Evolutionary conservation across 192 early-diverging fungal genomes (phyloP), one percentile per base, ranked within the genome.

Genomic region (Funneliformis geosporum): DNA sequence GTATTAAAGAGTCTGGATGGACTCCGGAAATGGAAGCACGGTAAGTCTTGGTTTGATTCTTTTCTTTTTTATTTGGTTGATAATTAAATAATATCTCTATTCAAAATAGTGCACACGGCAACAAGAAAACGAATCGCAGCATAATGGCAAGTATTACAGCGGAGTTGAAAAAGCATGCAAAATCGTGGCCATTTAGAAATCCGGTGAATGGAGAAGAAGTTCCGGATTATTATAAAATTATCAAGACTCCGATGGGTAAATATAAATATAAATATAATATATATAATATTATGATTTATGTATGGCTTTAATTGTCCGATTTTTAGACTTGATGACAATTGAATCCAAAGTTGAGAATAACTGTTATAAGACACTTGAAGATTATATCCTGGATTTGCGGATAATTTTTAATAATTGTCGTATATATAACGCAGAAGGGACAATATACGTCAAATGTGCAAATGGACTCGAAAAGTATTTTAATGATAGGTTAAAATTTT

Each of bases 391-490:
- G 1, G 98, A 99, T 76, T 92, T 92, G 25, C 88, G 88, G 83
- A 95, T 95, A 83, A 99, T 99, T n/a, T 97, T 98, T 82, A 86
- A 92, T 73, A 99, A 99, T 83, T 96, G 96, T 83, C 88, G 93
- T 73, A 88, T 88, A 12, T 99, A 99, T 83, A 99, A 99, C 79
- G 94, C 93, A 55, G 95, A 96, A 75, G 85, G 88, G 33, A 95
- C 95, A 6, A 87, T 88, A 44, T 98, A 98, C 86, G 90, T 91
- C 74, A 90, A 92, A 68, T 96, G 93, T 62, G 95, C 95, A 8
- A 90, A 85, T 66, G 84, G 85, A 44, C 83, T 96, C 16, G 95
- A 96, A 82, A 89, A 90, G 82, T 96, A 90, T 55, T 96, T 95
- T 84, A 88, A 90, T 65, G 91, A 96, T 10, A 12, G 70, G 5